A percentile compares a stretch with the other conserved stretches of the same genome.
These are phyloP conservation scores for Dissoconium aciculare DNA, from an alignment of 2,329 filamentous ascomycete genomes.

Conservation along the genomic window DNA sequence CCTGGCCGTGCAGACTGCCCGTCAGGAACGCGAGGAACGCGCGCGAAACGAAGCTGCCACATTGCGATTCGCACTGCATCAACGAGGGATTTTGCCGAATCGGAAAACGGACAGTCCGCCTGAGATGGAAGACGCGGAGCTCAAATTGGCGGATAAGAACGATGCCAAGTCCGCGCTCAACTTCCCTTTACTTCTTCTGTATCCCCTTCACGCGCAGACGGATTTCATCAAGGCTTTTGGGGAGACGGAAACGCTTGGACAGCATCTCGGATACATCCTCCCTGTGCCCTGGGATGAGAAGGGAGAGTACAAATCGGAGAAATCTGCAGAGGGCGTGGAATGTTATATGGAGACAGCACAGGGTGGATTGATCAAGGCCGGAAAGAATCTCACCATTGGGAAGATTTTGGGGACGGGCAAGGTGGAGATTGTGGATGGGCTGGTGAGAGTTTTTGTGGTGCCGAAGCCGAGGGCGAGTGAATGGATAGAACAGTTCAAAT, in stretches of 20 bases:
- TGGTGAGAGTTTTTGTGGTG: slow-evolving; percentile 71
- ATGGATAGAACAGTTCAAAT: slow-evolving; percentile 82
- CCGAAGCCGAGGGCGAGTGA: slow-evolving; percentile 51
- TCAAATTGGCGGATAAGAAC: slow-evolving; percentile 56
- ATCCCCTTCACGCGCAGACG: slow-evolving; percentile 65
- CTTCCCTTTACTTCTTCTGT: slow-evolving; percentile 72
- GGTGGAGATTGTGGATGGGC: slow-evolving; percentile 73
- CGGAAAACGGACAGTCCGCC: slow-evolving; percentile 56
- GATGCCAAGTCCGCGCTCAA: slow-evolving; percentile 56
- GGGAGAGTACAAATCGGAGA: slow-evolving; percentile 49
- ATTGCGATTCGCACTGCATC: slow-evolving; percentile 39
- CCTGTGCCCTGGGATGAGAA: slow-evolving; percentile 72
- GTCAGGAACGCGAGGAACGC: slow-evolving; percentile 41
- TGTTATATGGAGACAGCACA: slow-evolving; percentile 74
- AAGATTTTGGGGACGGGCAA: slow-evolving; percentile 62
- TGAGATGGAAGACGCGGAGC: slow-evolving; percentile 70
- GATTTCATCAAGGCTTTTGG: slow-evolving; percentile 83
- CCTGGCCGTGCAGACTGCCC: slow-evolving; percentile 40
- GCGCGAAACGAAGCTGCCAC: slow-evolving; percentile 44
- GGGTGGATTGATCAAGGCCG: slow-evolving; percentile 76
- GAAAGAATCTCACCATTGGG: slow-evolving; percentile 64
- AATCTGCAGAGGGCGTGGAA: slow-evolving; percentile 48
- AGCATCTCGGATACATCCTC: slow-evolving; percentile 74
- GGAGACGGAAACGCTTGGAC: slow-evolving; percentile 58
- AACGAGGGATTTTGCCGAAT: slow-evolving; percentile 50